phyloP scores from a whole-genome alignment of 768 basidiomycete genomes.

The Rickenella mellea region DNA sequence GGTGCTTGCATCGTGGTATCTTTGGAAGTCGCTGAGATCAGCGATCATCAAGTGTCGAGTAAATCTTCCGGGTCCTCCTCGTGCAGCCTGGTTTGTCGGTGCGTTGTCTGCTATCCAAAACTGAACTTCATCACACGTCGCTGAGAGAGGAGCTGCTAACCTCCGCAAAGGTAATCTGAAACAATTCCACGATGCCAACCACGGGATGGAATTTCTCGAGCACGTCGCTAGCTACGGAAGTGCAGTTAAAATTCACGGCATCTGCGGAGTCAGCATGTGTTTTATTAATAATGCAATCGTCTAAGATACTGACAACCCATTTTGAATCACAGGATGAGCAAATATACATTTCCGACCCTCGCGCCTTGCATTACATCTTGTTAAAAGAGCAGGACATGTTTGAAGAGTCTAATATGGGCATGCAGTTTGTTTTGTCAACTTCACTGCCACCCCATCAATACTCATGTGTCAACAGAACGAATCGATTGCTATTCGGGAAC shows the following conservation, averaged over 20 bases:
- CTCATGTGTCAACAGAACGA: slow-evolving; percentile 22
- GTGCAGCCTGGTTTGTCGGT: too few species aligned
- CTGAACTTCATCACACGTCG: too few species aligned
- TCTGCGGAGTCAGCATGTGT: slow-evolving; percentile 22
- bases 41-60: too few species aligned
- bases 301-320: neutral
- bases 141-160: too few species aligned
- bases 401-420: slow-evolving; percentile 9
- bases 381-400: slow-evolving; percentile 26
- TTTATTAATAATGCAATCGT: neutral
- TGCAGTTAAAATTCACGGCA: slow-evolving; percentile 21
- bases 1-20: too few species aligned
- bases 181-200: too few species aligned
- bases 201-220: too few species aligned
- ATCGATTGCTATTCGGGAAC: slow-evolving; percentile 36
- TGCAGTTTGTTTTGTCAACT: slow-evolving; percentile 6
- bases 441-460: neutral
- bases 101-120: too few species aligned
- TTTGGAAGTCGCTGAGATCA: too few species aligned
- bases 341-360: slow-evolving; percentile 34
- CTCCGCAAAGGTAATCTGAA: too few species aligned
- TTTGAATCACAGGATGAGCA: slow-evolving; percentile 16
- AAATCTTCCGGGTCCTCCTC: too few species aligned
- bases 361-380: slow-evolving; percentile 34
- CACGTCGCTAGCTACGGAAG: too few species aligned